Percentiles rank a stretch among this genome's conserved stretches.
phyloP scores from a whole-genome alignment of 2,329 filamentous ascomycete species.

The Ploettnerulaceae sp. region DNA sequence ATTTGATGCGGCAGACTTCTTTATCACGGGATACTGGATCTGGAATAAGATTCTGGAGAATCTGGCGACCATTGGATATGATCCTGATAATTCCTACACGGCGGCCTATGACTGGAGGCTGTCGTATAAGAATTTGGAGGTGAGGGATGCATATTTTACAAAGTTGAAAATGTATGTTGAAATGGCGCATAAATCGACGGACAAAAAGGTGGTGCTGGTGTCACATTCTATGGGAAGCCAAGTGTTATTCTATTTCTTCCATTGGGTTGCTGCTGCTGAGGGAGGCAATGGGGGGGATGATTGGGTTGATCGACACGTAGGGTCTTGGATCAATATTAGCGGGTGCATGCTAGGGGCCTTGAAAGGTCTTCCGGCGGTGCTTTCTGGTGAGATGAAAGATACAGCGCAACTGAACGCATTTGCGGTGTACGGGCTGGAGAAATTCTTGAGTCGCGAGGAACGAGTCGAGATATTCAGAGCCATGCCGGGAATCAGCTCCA shows the following conservation, averaged over 20 bases:
- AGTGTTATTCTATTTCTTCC: constrained; percentile 76
- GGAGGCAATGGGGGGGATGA: constrained; percentile 76
- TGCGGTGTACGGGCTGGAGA: constrained; percentile 93
- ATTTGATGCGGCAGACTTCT: constrained; percentile 97
- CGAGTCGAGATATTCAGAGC: constrained; percentile 90
- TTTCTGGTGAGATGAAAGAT: constrained; percentile 97
- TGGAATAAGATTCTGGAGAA: constrained; percentile 96
- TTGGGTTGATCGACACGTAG: constrained; percentile 88
- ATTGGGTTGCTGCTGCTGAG: constrained; percentile 72
- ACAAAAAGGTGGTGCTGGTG: constrained; percentile 76
- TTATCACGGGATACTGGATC: constrained; percentile 91
- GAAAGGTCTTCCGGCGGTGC: constrained; percentile 83
- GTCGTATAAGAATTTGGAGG: constrained; percentile 83
- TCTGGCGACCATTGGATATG: constrained; percentile 90
- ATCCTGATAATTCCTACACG: constrained; percentile 70
- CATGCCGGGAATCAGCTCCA: constrained; percentile 94
- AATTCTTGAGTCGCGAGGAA: constrained; percentile 87
- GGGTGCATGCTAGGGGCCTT: constrained; percentile 95
- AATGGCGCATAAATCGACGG: constrained; percentile 65
- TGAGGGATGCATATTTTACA: constrained; percentile 89
- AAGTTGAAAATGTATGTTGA: constrained; percentile 88
- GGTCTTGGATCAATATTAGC: constrained; percentile 96
- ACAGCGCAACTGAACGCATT: constrained; percentile 95
- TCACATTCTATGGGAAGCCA: constrained; percentile 98
- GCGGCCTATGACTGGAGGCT: constrained; percentile 87